phyloP scores from a whole-genome alignment of 805 yeast species.

The Teunomyces kruisii region DNA sequence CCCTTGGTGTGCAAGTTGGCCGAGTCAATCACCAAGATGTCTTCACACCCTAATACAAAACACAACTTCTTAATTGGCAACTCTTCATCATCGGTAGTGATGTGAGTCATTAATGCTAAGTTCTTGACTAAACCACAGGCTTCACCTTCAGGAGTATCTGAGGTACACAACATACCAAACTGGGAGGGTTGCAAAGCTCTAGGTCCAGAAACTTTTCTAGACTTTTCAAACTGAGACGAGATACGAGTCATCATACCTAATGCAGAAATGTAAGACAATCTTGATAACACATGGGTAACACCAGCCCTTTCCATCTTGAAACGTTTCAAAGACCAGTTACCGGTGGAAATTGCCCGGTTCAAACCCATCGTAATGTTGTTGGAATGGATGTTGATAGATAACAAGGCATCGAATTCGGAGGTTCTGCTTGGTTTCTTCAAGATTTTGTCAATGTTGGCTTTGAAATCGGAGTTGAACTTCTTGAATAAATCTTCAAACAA shows the following conservation, averaged over 20 bases:
- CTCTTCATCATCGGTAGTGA: constrained; percentile 97
- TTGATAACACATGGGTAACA: constrained; percentile 92
- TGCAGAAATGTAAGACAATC: constrained; percentile 91
- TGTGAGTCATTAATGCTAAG: constrained; percentile 96
- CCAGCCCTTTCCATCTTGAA: constrained; percentile 99
- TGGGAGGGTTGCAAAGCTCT: constrained; percentile 99
- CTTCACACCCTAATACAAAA: constrained; percentile 84
- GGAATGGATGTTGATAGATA: constrained; percentile 87
- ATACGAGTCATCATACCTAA: constrained; percentile 99
- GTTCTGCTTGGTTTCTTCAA: constrained; percentile 93
- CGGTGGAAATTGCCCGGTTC: constrained; percentile 96
- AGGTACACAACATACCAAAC: constrained; percentile 97
- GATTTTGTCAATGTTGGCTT: constrained; percentile 90
- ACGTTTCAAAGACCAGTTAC: constrained; percentile 97
- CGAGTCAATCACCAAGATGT: constrained; percentile 76
- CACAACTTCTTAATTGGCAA: constrained; percentile 79
- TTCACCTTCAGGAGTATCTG: constrained; percentile 99
- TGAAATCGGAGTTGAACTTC: constrained; percentile 92
- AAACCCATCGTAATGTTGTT: constrained; percentile 92
- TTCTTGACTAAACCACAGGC: constrained; percentile 99
- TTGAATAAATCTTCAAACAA: constrained; percentile 96
- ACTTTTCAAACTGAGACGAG: constrained; percentile 97
- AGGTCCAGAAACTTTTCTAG: constrained; percentile 97
- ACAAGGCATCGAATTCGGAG: constrained; percentile 89
- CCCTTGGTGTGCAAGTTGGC: constrained; percentile 73